Evolutionary conservation across 805 yeast species (phyloP), one percentile per base, ranked within the genome.

Genomic region (Starmerella etchellsii): DNA sequence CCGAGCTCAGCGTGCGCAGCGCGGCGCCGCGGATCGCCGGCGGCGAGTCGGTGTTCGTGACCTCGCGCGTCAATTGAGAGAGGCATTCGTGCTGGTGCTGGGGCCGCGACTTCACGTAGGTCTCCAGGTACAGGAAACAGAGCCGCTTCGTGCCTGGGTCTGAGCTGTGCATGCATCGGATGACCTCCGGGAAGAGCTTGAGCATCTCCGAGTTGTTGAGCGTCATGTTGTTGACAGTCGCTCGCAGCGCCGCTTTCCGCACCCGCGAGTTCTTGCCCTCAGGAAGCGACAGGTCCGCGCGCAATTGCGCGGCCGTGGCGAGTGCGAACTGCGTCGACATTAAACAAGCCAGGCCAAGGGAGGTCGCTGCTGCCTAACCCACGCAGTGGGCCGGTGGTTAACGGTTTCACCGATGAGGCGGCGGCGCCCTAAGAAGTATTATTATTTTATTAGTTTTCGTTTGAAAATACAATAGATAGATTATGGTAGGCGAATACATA

Each of bases 191-290:
- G 53, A 78, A 71, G 40, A 88, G 56, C 16, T 62, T 57, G 10
- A 74, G 66, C 73, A 85, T 73, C 54, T 88, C 95, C 41, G 70
- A 70, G 57, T 82, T 83, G 37, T 85, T 84, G 60, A 84, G 68
- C 5, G 93, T 78, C 59, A 84, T 70, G 59, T 85, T 87, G 32
- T 94, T 88, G 7, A 87, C 67, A 22, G 84, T 70, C 53, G 80
- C 81, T 57, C 77, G 78, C 53, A 88, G 57, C 1, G 76, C 69
- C 10, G 64, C 61, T 50, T 70, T 73, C 41, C 61, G 63, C 26
- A 52, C 49, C 39, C 51, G 53, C 40, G 52, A 41, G 37, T 60
- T 58, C 45, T 56, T 59, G 49, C 63, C 66, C 36, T 54, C 59
- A 34, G 60, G 64, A 15, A 49, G 43, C 31, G 54, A 49, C 35